Base-by-base conservation (phyloP, 768 basidiomycete genomes). In the Amanita fuliginea region DNA sequence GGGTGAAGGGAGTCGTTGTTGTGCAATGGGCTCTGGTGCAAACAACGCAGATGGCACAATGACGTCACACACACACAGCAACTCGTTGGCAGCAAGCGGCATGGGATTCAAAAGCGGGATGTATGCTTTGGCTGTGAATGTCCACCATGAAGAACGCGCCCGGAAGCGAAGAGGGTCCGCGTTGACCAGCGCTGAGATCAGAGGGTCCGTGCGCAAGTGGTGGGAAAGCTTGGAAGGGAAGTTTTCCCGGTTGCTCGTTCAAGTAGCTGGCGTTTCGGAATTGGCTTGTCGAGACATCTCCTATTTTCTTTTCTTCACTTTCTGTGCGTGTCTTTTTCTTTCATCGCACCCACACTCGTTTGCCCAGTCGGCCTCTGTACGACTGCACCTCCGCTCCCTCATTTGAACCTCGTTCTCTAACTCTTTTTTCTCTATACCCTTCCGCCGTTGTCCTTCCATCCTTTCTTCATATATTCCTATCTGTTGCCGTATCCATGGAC, bases 401-500 rank as follows among this genome's bases (percentile, higher is more conserved):
- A 14, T 21, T 21, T 43, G 40, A 41, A 32, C 32, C 47, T 42
- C 47, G 48, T 36, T 68, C 62, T 71, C 69, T 67, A 67, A 66
- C 69, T 60, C 62, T 62, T 63, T 68, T 69, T 63, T 58, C 62
- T 69, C 62, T 66, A 71, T 72, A 67, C 60, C 71, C 69, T 61
- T 65, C 60, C 62, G 62, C 71, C 74, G 70, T 74, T 75, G 68
- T 49, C 67, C 69, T 68, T 67, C 32, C 67, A 62, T 68, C 62
- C 66, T 67, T 68, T 65, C 56, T 54, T 55, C 57, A 53, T 57
- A 55, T 61, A 40, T 55, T 59, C 60, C 57, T 59, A 47, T 50
- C 56, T 52, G 47, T 55, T 53, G 55, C 62, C 64, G 47, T 63
- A 56, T 53, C 67, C 56, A 82, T 86, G 86, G 83, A 85, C 72